Evolutionary conservation across 2,329 filamentous ascomycete genomes (phyloP).

Genomic region (Cadophora gregata): DNA sequence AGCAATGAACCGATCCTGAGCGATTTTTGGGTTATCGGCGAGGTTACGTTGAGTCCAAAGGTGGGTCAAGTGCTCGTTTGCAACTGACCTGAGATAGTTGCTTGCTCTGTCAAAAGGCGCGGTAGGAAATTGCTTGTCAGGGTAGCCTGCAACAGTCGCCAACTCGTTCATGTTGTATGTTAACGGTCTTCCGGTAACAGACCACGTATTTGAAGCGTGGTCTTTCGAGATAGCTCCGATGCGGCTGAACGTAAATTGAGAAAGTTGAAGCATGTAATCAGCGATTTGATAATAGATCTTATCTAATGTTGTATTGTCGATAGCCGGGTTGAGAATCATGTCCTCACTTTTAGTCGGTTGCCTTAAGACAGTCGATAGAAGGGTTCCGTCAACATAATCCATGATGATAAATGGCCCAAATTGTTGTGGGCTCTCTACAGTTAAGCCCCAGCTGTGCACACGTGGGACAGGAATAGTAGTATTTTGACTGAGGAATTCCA

Average conservation of each 20-base stretch:
- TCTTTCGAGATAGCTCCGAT: conserved; percentile 29
- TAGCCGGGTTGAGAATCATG: conserved; percentile 21
- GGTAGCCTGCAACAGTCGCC: conserved; percentile 37
- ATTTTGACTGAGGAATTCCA: conserved; percentile 35
- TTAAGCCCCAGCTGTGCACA: conserved; percentile 41
- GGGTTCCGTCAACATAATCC: conserved; percentile 39
- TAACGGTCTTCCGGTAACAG: conserved; percentile 46
- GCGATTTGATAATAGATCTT: conserved; percentile 27
- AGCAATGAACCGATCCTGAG: conserved; percentile 45
- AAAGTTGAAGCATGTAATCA: conserved; percentile 27
- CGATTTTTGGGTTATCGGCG: conserved; percentile 43
- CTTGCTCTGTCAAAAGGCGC: conserved; percentile 44
- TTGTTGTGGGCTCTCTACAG: conserved; percentile 42
- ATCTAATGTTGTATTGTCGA: conserved; percentile 21
- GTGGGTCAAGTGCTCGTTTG: conserved; percentile 51
- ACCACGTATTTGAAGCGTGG: conserved; percentile 32
- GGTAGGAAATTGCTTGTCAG: conserved; percentile 37
- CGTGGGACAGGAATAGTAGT: conserved; percentile 45
- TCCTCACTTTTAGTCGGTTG: conserved; percentile 19
- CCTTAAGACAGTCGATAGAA: conserved; percentile 30
- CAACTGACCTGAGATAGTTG: conserved; percentile 49
- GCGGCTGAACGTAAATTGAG: conserved; percentile 20
- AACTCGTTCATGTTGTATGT: conserved; percentile 52
- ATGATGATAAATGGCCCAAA: conserved; percentile 40
- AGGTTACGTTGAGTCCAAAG: conserved; percentile 49